Evolutionary conservation across 768 basidiomycete genomes (phyloP), one percentile per base, ranked within the genome.

Genomic region (Daedalea quercina): DNA sequence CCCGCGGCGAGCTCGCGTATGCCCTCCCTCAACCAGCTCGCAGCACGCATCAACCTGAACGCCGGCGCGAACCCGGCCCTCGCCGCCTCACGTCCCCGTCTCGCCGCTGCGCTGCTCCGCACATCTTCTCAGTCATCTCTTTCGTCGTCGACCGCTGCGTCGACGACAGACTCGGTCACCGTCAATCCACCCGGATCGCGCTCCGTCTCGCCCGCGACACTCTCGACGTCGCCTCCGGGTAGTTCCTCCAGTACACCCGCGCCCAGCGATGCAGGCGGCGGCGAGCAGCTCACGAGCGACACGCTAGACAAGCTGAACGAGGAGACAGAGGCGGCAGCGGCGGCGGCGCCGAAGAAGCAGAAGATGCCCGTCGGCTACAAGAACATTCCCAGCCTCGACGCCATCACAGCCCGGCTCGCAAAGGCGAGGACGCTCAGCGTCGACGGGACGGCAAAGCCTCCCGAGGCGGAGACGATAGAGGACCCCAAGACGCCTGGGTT

Each of bases 301-400:
- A 80, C 75, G 47, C 73, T 90, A 31, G 80, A 84, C 53, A 76
- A 81, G 66, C 76, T 82, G 9, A 78, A 86, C 57, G 72, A 80
- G 57, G 82, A 84, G 66, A 78, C 71, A 15, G 40, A 55, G 24
- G 23, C 69, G 37, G 52, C 57, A 24, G 44, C 56, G 64, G 40
- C 54, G 24, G 23, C 69, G 37, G 52, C 57, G 28, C 47, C 56
- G 64, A 74, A 57, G 25, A 70, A 70, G 66, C 68, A 66, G 57
- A 78, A 75, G 67, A 61, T 71, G 51, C 69, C 70, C 34, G 62
- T 69, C n/a, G 90, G 90, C 22, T 92, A 90, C 70, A 92, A 90
- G 82, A 91, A 90, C 63, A 87, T 92, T 42, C 90, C 90, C 13
- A 82, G 80, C 56, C 78, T 93, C 50, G 89, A 91, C 63, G 87